Evolutionary conservation across 139 green algal genomes (phyloP).

Genomic region (Chlorella vulgaris): DNA sequence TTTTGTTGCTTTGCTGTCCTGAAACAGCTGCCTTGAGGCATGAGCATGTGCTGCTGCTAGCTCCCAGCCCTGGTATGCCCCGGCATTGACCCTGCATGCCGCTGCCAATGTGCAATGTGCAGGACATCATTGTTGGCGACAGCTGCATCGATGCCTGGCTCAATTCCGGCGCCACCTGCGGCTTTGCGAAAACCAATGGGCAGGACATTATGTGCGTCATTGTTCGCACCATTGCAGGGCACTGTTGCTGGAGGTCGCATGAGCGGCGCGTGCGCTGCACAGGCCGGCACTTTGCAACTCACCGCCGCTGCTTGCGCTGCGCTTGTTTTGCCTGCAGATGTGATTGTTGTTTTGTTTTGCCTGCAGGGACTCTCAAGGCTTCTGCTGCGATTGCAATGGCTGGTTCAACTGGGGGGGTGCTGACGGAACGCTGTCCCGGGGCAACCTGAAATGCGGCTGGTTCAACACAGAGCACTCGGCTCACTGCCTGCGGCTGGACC

Average conservation of each 20-base stretch:
- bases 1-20: neutral
- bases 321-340: too few species aligned
- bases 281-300: too few species aligned
- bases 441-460: neutral
- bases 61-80: neutral
- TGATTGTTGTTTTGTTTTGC: too few species aligned
- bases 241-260: too few species aligned
- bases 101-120: neutral
- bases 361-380: conserved; percentile 79
- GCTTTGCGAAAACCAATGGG: conserved; percentile 58
- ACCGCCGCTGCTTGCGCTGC: too few species aligned
- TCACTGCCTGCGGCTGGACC: conserved; percentile 76
- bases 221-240: neutral
- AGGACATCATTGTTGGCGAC: neutral
- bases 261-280: too few species aligned
- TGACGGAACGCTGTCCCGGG: neutral
- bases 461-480: conserved; percentile 29
- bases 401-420: neutral
- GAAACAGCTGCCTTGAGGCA: too few species aligned
- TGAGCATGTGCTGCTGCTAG: neutral
- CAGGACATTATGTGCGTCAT: conserved; percentile 31
- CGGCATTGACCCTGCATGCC: neutral
- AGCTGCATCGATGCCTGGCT: neutral
- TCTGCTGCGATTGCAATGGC: conserved; percentile 74
- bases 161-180: conserved; percentile 68